Conservation (phyloP, 108 stramenopile genomes). For the Fragilaria radians region DNA sequence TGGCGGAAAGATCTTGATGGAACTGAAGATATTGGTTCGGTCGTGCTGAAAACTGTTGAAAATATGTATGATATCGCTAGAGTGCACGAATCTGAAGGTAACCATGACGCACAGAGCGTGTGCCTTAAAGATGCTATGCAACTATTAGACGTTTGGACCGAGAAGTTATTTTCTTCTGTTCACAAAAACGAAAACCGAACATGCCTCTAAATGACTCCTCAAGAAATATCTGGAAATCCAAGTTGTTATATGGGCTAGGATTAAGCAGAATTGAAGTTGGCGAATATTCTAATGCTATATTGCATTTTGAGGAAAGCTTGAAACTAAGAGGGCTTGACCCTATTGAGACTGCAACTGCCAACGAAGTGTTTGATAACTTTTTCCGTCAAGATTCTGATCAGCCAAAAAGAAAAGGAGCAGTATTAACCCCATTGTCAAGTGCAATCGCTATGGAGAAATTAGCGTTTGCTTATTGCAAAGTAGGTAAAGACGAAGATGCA, state of each 20-base stretch:
- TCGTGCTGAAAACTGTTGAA: constrained; percentile 1
- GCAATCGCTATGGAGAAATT: neutral
- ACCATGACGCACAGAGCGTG: neutral
- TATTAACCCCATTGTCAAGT: neutral
- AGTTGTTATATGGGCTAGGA: neutral
- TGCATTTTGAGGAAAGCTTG: neutral
- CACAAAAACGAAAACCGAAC: no score
- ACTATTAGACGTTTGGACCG: neutral
- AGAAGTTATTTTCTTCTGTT: neutral
- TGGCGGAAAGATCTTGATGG: neutral
- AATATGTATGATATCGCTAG: constrained; percentile 5
- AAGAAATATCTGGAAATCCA: neutral
- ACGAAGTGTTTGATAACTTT: neutral
- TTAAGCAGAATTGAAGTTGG: neutral
- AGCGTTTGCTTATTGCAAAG: neutral
- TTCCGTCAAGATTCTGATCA: neutral
- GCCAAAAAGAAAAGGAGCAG: neutral
- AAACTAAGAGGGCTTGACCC: neutral
- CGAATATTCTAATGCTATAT: neutral
- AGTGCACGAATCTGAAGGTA: neutral
- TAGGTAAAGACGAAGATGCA: constrained; percentile 19
- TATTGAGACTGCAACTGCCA: neutral
- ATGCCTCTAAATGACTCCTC: no score
- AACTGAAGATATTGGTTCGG: neutral
- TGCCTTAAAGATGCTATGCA: neutral